Percentiles rank a stretch among this genome's conserved stretches.
These are phyloP conservation scores for Tolypocladium inflatum DNA, from an alignment of 2,329 filamentous ascomycete genomes.

Conservation along the genomic window DNA sequence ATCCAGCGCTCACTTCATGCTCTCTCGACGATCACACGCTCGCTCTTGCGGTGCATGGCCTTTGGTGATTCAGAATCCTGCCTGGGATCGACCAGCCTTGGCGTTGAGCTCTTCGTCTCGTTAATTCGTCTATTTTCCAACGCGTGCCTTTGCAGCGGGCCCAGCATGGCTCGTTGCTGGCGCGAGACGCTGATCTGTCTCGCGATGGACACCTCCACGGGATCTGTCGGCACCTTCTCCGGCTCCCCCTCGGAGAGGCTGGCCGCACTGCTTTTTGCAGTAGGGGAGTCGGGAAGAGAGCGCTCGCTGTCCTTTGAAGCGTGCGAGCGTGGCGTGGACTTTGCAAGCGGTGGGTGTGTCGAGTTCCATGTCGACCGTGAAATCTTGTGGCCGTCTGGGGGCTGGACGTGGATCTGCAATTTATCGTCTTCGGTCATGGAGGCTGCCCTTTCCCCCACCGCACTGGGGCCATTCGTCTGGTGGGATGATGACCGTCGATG, in stretches of 20 bases:
- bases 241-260: slow-evolving; percentile 8
- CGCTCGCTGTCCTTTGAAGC: neutral
- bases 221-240: slow-evolving; percentile 33
- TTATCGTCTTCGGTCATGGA: neutral
- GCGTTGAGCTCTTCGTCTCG: slow-evolving; percentile 32
- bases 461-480: neutral
- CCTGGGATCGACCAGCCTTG: slow-evolving; percentile 33
- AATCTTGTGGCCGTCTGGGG: neutral
- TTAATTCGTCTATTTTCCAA: slow-evolving; percentile 11
- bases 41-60: slow-evolving; percentile 38
- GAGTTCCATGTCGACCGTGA: slow-evolving; percentile 2
- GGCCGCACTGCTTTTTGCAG: neutral
- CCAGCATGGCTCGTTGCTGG: slow-evolving; percentile 49
- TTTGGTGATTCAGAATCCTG: slow-evolving; percentile 18
- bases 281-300: neutral
- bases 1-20: slow-evolving; percentile 14
- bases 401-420: neutral
- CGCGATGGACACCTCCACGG: slow-evolving; percentile 58
- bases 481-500: slow-evolving; percentile 1
- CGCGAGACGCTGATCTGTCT: slow-evolving; percentile 57
- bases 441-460: neutral
- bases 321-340: neutral
- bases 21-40: slow-evolving; percentile 42
- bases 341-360: neutral
- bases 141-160: slow-evolving; percentile 34